phyloP scores from a whole-genome alignment of 2,329 filamentous ascomycete genomes.

The Xylariales sp. region DNA sequence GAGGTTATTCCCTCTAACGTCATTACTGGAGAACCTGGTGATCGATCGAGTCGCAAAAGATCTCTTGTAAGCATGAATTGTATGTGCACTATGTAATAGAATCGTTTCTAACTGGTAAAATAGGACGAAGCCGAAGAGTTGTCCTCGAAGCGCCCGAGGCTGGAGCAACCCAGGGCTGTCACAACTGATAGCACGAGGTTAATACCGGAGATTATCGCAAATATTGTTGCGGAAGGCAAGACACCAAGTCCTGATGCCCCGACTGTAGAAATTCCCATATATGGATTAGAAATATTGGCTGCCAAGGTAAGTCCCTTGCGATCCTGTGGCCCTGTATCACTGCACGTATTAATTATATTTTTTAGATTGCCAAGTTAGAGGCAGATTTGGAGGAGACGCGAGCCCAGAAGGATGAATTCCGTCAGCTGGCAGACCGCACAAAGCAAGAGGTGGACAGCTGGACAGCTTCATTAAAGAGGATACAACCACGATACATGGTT shows the following conservation, averaged over 20 bases:
- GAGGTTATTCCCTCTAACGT: too few relatives aligned
- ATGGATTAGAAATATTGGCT: slow-evolving; percentile 25
- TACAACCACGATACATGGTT: slow-evolving; percentile 31
- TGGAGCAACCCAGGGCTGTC: slow-evolving; percentile 20
- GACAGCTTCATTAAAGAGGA: slow-evolving; percentile 35
- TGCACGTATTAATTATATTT: slow-evolving; percentile 10
- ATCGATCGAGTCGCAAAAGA: slow-evolving; percentile 42
- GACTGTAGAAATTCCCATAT: slow-evolving; percentile 21
- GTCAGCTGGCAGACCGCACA: slow-evolving; percentile 36
- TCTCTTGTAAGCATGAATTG: slow-evolving; percentile 35
- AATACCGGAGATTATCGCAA: slow-evolving; percentile 26
- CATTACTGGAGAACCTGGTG: too few relatives aligned
- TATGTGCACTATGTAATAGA: background rate
- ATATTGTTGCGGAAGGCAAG: slow-evolving; percentile 19
- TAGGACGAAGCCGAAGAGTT: slow-evolving; percentile 29
- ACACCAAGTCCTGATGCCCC: slow-evolving; percentile 15
- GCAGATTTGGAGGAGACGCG: slow-evolving; percentile 25
- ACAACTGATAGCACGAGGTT: slow-evolving; percentile 17
- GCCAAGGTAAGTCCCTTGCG: slow-evolving; percentile 18
- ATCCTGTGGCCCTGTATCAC: background rate
- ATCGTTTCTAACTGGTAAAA: slow-evolving; percentile 14
- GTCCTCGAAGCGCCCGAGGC: slow-evolving; percentile 25
- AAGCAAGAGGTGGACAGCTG: slow-evolving; percentile 42
- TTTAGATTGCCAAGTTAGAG: slow-evolving; percentile 33
- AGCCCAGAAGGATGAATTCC: slow-evolving; percentile 30